Evolutionary conservation across 805 yeast genomes (phyloP).

Genomic region (Pichia thaimueangensis): DNA sequence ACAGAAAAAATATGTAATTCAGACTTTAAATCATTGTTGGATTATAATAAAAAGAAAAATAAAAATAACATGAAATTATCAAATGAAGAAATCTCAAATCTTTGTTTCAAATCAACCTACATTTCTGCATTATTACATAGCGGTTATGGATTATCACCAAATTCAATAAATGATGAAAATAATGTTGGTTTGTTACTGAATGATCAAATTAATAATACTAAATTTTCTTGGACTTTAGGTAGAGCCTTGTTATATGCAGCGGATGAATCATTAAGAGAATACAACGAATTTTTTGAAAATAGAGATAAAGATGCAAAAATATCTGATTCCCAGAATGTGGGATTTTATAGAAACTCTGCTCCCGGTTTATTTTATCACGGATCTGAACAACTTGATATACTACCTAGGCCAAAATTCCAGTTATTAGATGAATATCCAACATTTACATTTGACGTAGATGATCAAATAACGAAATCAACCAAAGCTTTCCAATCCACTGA

Average conservation of each 20-base stretch:
- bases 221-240: constrained; percentile 93
- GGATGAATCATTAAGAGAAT: constrained; percentile 36
- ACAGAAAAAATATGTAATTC: constrained; percentile 44
- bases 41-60: constrained; percentile 14
- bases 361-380: constrained; percentile 45
- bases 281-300: neutral
- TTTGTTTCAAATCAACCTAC: constrained; percentile 61
- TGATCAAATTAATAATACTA: constrained; percentile 68
- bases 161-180: neutral
- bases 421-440: constrained; percentile 16
- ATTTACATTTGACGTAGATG: constrained; percentile 4
- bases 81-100: constrained; percentile 39
- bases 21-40: constrained; percentile 24
- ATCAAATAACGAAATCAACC: neutral
- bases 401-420: constrained; percentile 38
- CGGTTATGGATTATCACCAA: constrained; percentile 53
- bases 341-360: constrained; percentile 43
- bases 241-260: constrained; percentile 56
- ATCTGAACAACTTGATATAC: constrained; percentile 40
- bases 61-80: constrained; percentile 23
- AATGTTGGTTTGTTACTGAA: constrained; percentile 33
- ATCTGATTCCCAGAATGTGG: constrained; percentile 26
- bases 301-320: neutral
- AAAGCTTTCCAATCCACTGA: neutral
- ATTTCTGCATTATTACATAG: constrained; percentile 49